Percentiles rank a stretch among this genome's conserved stretches.
These are phyloP conservation scores for Paramyrothecium roridum DNA, from an alignment of 2,329 filamentous ascomycete genomes.

Conservation along the genomic window DNA sequence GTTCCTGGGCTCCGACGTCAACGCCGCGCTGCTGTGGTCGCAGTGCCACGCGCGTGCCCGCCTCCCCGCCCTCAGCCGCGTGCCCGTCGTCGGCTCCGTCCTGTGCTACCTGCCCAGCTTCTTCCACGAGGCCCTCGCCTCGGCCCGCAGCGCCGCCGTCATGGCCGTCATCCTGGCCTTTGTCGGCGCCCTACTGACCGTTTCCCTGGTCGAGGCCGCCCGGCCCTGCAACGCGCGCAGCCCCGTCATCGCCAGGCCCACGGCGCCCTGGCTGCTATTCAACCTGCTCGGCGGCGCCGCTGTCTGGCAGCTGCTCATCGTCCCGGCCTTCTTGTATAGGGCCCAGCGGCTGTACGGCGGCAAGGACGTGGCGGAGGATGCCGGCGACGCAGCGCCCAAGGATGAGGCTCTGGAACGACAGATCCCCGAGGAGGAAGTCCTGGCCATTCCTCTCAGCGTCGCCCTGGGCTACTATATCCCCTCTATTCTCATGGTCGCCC, in stretches of 20 bases:
- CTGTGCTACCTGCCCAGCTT: conserved; percentile 49
- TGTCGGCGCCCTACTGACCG: conserved; percentile 43
- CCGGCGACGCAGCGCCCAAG: conserved; percentile 7
- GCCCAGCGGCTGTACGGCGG: conserved; percentile 20
- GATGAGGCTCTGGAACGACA: conserved; percentile 26
- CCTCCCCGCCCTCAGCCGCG: conserved; percentile 38
- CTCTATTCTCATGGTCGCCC: conserved; percentile 41
- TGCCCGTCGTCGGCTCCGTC: conserved; percentile 42
- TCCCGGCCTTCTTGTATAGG: conserved; percentile 45
- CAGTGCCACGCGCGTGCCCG: conserved; percentile 48
- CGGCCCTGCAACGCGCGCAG: conserved; percentile 35
- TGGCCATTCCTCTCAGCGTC: conserved; percentile 51
- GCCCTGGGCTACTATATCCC: conserved; percentile 45
- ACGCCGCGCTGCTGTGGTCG: conserved; percentile 49
- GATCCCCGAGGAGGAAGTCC: conserved; percentile 48
- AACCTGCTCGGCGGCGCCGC: conserved; percentile 46
- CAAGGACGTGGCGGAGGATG: conserved; percentile 9
- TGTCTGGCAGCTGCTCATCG: conserved; percentile 49
- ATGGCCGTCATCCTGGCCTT: conserved; percentile 41
- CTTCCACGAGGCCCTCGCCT: conserved; percentile 40
- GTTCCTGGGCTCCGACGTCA: conserved; percentile 45
- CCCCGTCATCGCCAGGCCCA: conserved; percentile 33
- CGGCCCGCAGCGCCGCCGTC: conserved; percentile 34
- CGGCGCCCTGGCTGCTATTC: conserved; percentile 43
- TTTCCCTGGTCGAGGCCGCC: conserved; percentile 47